Base-by-base conservation (phyloP, 2,329 filamentous ascomycete genomes). In the Aspergillus ibericus region DNA sequence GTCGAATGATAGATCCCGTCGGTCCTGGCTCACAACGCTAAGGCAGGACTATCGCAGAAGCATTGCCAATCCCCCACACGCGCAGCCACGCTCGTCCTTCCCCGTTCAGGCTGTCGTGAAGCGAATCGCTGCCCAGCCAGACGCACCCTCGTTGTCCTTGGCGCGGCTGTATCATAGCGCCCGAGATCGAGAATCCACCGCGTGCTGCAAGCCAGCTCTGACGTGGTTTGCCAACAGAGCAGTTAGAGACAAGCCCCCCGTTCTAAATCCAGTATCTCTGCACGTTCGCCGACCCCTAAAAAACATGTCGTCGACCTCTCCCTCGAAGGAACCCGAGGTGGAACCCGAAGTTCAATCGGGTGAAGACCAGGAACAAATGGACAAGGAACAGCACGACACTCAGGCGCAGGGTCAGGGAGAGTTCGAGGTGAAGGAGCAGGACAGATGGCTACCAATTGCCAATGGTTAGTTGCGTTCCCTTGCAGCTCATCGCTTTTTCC, bases 401-500 rank as follows among this genome's bases (percentile, higher is more conserved):
- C 89, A 92, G 82, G 83, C 84, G 77, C 84, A 84, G 78, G 88
- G 85, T 77, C 84, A 89, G 79, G 87, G 92, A 80, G 93, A 98
- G 82, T 96, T 97, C 77, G 93, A 98, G 81, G 93, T 98, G 80
- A 98, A 98, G 85, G 95, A 99, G 81, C 95, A 99, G 81, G 95
- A 99, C 81, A 85, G 95, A 84, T 99, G 95, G 95, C 86, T 99
- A 77, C 95, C 95, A 77, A 99, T 99, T 86, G 95, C 95, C 82
- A 99, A 99, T 92, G 95, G 95, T 99, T 86, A 86, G 95, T 95
- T 79, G 63, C 69, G 67, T 71, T 67, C 70, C 68, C 72, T 71
- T 76, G 70, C 73, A 72, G 68, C 68, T 67, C 66, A 59, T 57
- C 66, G 66, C 61, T 65, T 65, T 58, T 63, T 53, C 77, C 77